These are phyloP conservation scores for Suillus variegatus DNA, from an alignment of 768 basidiomycete genomes.

Conservation along the genomic window DNA sequence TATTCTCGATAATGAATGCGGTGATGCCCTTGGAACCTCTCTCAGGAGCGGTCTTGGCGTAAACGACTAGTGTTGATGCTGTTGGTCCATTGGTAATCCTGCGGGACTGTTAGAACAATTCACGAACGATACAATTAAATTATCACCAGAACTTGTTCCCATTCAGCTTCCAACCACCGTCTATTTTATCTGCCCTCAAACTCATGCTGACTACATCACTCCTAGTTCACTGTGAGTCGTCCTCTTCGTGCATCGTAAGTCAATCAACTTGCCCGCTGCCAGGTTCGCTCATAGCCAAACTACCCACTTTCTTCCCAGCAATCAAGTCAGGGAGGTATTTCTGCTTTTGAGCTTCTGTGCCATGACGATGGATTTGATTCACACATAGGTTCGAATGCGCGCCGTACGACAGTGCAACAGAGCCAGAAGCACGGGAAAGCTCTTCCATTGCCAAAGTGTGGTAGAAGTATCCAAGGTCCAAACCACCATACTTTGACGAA, in stretches of 20 bases:
- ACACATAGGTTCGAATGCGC: slow-evolving; percentile 91
- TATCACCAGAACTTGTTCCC: slow-evolving; percentile 91
- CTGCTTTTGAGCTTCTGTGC: slow-evolving; percentile 78
- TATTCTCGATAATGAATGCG: slow-evolving; percentile 86
- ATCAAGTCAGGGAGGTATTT: slow-evolving; percentile 82
- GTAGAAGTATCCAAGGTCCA: slow-evolving; percentile 81
- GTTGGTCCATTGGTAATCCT: slow-evolving; percentile 96
- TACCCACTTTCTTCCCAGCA: slow-evolving; percentile 80
- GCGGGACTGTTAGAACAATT: slow-evolving; percentile 1
- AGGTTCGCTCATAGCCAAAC: slow-evolving; percentile 93
- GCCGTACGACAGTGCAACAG: slow-evolving; percentile 89
- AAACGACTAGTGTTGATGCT: slow-evolving; percentile 89
- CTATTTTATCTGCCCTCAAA: slow-evolving; percentile 74
- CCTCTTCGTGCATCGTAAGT: neutral
- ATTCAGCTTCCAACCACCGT: slow-evolving; percentile 78
- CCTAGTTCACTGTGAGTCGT: slow-evolving; percentile 19
- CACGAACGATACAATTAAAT: neutral
- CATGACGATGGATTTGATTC: slow-evolving; percentile 84
- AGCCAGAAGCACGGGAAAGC: slow-evolving; percentile 86
- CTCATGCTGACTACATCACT: slow-evolving; percentile 97
- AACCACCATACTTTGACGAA: slow-evolving; percentile 76
- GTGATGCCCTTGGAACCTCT: slow-evolving; percentile 88
- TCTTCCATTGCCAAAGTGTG: slow-evolving; percentile 96
- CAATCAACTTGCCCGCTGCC: slow-evolving; percentile 60
- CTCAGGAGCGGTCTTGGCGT: slow-evolving; percentile 83